Evolutionary conservation across 106 monocot genomes (phyloP).

Genomic region (Agapanthus africanus): DNA sequence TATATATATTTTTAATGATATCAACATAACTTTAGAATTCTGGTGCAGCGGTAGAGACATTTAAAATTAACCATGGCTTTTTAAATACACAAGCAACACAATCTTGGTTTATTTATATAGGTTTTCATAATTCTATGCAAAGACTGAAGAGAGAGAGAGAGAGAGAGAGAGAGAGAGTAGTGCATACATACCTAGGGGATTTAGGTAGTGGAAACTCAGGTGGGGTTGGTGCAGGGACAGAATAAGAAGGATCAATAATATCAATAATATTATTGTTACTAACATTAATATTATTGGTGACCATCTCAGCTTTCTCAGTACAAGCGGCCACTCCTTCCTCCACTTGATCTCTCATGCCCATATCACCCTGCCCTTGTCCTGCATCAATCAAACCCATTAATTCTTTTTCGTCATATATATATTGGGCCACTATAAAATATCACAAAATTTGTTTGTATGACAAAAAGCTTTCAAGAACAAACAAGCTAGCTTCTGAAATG

Average conservation of each 20-base stretch:
- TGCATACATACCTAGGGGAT: conserved; percentile 24
- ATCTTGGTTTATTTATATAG: too few species aligned
- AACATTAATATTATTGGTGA: not conserved
- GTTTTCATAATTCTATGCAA: too few species aligned
- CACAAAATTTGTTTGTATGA: too few species aligned
- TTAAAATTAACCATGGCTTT: too few species aligned
- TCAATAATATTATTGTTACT: not conserved
- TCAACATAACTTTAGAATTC: too few species aligned
- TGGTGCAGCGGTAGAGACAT: too few species aligned
- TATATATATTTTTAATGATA: too few species aligned
- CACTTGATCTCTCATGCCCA: conserved; percentile 28
- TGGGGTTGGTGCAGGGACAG: conserved; percentile 22
- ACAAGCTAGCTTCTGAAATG: not conserved
- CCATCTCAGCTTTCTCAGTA: conserved; percentile 20
- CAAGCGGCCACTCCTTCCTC: conserved; percentile 9
- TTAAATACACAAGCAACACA: too few species aligned
- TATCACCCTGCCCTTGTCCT: conserved; percentile 35
- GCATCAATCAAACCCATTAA: not conserved
- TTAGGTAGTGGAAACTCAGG: conserved; percentile 15
- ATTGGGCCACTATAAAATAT: too few species aligned
- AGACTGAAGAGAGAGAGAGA: too few species aligned
- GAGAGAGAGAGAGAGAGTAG: too few species aligned
- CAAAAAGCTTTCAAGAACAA: not conserved
- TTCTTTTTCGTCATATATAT: too few species aligned
- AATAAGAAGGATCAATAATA: conserved; percentile 12